Conservation (phyloP, 2,329 filamentous ascomycete species). For the Penicillium sp. region DNA sequence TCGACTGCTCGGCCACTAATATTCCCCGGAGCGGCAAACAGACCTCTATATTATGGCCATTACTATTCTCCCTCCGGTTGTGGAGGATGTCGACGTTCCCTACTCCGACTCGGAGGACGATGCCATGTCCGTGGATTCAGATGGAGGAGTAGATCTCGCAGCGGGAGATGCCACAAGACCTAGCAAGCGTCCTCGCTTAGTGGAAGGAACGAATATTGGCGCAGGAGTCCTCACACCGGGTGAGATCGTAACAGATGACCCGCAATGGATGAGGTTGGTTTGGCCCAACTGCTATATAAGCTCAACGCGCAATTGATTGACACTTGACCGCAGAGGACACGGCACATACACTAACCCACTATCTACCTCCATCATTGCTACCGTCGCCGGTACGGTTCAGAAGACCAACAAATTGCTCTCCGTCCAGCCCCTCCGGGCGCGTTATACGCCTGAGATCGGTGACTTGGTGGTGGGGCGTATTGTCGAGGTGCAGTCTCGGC, state of each 20-base stretch:
- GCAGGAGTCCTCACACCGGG: slow-evolving; percentile 72
- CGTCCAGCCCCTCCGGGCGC: slow-evolving; percentile 76
- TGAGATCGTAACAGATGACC: slow-evolving; percentile 75
- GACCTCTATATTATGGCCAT: slow-evolving; percentile 46
- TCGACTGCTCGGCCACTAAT: no score
- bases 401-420: slow-evolving; percentile 96
- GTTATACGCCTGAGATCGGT: slow-evolving; percentile 91
- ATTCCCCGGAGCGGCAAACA: no score
- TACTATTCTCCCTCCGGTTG: slow-evolving; percentile 49
- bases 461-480: slow-evolving; percentile 91
- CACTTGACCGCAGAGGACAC: slow-evolving; percentile 71
- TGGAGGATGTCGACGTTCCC: slow-evolving; percentile 27
- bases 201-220: slow-evolving; percentile 19
- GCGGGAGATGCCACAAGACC: slow-evolving; percentile 26
- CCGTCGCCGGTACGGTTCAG: slow-evolving; percentile 78
- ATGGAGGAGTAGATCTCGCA: no score
- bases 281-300: no score
- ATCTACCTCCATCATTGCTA: slow-evolving; percentile 66
- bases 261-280: slow-evolving; percentile 76
- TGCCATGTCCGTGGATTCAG: no score
- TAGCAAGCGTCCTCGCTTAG: slow-evolving; percentile 33
- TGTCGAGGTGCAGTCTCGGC: slow-evolving; percentile 78
- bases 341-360: slow-evolving; percentile 67
- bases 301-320: no score
- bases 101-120: slow-evolving; percentile 39